Conservation (phyloP, 23 red algal species). For the Chondrus crispus region DNA sequence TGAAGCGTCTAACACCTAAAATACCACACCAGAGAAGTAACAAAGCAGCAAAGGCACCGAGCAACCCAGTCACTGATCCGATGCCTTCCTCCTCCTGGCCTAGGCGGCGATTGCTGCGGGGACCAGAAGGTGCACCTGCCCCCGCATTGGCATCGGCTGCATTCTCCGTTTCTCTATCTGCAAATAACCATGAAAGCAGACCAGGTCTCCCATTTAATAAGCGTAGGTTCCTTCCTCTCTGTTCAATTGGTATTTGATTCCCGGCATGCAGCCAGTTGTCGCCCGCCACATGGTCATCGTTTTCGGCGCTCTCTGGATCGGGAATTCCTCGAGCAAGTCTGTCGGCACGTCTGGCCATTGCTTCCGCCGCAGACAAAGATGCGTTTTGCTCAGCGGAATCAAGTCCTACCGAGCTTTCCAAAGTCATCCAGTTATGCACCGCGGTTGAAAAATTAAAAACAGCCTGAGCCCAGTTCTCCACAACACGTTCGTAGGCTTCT, state of each 20-base stretch:
- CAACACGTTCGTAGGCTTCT: conserved; percentile 17
- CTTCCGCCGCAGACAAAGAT: conserved; percentile 35
- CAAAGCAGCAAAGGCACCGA: neutral
- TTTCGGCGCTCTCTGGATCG: conserved; percentile 36
- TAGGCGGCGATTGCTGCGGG: too few species aligned
- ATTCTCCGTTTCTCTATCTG: neutral
- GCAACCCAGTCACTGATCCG: neutral
- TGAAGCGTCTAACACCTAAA: neutral
- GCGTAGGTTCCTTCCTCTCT: too few species aligned
- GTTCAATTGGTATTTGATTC: neutral
- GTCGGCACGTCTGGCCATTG: conserved; percentile 25
- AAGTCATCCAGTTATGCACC: conserved; percentile 32
- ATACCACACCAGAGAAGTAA: neutral
- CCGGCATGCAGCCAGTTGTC: neutral
- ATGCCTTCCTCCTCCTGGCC: too few species aligned
- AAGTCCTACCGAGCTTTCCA: conserved; percentile 12
- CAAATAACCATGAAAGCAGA: neutral
- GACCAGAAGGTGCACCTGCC: neutral
- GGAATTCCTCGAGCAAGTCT: conserved; percentile 35
- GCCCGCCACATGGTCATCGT: neutral
- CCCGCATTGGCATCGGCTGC: neutral
- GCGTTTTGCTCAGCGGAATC: conserved; percentile 44
- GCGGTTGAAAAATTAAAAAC: conserved; percentile 45
- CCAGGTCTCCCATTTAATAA: neutral
- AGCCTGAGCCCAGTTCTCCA: conserved; percentile 41